These are phyloP conservation scores for Alliaria petiolata DNA, from an alignment of 345 rosid genomes.

Conservation along the genomic window DNA sequence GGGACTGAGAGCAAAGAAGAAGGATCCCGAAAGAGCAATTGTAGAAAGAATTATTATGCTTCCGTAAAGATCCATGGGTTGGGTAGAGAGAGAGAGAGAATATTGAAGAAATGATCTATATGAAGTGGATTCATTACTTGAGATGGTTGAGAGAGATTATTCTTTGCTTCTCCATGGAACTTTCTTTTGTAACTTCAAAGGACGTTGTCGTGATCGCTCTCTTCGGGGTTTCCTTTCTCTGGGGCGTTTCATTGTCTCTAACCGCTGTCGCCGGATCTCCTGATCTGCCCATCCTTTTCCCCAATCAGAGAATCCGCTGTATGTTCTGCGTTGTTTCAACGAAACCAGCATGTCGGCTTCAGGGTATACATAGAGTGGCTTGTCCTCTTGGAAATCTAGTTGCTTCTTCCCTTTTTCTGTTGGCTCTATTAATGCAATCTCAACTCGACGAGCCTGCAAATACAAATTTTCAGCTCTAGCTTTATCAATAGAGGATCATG, in stretches of 20 bases:
- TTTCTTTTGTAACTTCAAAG: slow-evolving; percentile 18
- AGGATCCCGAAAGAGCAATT: slow-evolving; percentile 45
- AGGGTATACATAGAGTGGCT: slow-evolving; percentile 49
- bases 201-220: slow-evolving; percentile 5
- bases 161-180: slow-evolving; percentile 25
- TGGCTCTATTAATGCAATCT: slow-evolving; percentile 56
- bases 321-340: slow-evolving; percentile 27
- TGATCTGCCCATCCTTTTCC: slow-evolving; percentile 96
- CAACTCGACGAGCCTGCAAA: slow-evolving; percentile 66
- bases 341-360: slow-evolving; percentile 87
- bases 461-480: neutral
- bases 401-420: slow-evolving; percentile 57
- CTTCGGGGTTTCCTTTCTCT: slow-evolving; percentile 11
- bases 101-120: neutral
- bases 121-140: slow-evolving; percentile 21
- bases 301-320: slow-evolving; percentile 63
- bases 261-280: slow-evolving; percentile 61
- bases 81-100: neutral
- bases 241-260: slow-evolving; percentile 33
- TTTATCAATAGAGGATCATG: too few relatives aligned
- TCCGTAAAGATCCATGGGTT: slow-evolving; percentile 29
- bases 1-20: slow-evolving; percentile 36
- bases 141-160: neutral
- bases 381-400: slow-evolving; percentile 35
- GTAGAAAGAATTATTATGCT: slow-evolving; percentile 30